These are phyloP conservation scores for Pharus latifolius DNA, from an alignment of 176 grass and related monocot species.

Conservation along the genomic window DNA sequence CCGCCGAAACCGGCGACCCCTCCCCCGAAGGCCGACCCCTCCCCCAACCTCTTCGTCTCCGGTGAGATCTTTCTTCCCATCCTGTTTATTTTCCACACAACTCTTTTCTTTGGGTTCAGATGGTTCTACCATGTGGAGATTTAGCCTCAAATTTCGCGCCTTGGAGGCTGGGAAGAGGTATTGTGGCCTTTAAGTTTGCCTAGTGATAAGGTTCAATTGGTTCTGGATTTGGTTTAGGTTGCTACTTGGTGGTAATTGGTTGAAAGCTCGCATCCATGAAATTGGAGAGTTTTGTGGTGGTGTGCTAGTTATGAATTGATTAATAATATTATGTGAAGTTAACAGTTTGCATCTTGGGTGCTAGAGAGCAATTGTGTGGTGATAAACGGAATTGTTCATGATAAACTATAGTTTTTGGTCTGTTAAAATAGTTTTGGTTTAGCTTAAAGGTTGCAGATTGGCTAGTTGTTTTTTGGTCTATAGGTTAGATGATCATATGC, in stretches of 20 bases:
- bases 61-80: constrained; percentile 18
- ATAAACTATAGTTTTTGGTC: too few relatives aligned
- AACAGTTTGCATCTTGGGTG: not conserved
- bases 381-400: too few relatives aligned
- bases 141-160: not conserved
- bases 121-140: not conserved
- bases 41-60: constrained; percentile 75
- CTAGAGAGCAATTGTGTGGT: not conserved
- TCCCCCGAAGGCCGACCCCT: constrained; percentile 61
- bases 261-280: not conserved
- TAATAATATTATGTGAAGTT: too few relatives aligned
- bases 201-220: not conserved
- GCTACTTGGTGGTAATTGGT: not conserved
- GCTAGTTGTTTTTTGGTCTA: too few relatives aligned
- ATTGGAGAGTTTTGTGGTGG: not conserved
- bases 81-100: not conserved
- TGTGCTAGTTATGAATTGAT: too few relatives aligned
- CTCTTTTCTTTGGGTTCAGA: not conserved
- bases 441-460: too few relatives aligned
- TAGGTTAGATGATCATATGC: not conserved
- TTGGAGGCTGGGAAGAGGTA: not conserved
- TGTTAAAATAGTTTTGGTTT: too few relatives aligned
- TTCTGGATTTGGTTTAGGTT: not conserved
- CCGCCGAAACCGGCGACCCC: constrained; percentile 19
- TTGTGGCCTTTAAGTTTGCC: not conserved